Evolutionary conservation across 345 rosid species (phyloP).

Genomic region (Bretschneidera sinensis): DNA sequence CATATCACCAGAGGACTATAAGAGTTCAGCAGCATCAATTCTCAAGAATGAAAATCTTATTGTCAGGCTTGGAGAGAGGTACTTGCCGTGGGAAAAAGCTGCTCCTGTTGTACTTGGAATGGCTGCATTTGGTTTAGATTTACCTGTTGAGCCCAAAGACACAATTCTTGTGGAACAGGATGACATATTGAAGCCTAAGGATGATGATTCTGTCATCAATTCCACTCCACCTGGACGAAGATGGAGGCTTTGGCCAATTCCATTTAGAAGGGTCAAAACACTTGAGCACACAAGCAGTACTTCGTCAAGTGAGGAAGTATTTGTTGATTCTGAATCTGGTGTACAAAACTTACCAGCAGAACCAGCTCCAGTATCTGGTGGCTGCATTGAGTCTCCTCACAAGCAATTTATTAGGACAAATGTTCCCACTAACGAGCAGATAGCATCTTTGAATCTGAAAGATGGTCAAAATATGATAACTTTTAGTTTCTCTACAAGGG

Average conservation of each 20-base stretch:
- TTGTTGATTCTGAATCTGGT: slow-evolving; percentile 72
- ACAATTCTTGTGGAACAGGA: slow-evolving; percentile 56
- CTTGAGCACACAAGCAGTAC: slow-evolving; percentile 55
- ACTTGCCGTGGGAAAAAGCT: slow-evolving; percentile 80
- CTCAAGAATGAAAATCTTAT: slow-evolving; percentile 64
- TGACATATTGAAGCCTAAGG: slow-evolving; percentile 31
- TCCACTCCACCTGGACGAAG: slow-evolving; percentile 54
- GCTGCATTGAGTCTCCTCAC: slow-evolving; percentile 47
- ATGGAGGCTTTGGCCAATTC: slow-evolving; percentile 88
- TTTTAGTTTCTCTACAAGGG: slow-evolving; percentile 84
- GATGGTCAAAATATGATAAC: slow-evolving; percentile 86
- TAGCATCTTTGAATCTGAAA: slow-evolving; percentile 80
- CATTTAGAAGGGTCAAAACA: slow-evolving; percentile 79
- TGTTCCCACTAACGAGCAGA: slow-evolving; percentile 80
- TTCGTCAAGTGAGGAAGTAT: slow-evolving; percentile 67
- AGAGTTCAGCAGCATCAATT: slow-evolving; percentile 46
- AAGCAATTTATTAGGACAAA: slow-evolving; percentile 72
- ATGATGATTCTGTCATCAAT: slow-evolving; percentile 34
- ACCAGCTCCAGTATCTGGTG: slow-evolving; percentile 24
- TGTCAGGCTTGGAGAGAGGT: slow-evolving; percentile 47
- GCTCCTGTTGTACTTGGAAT: slow-evolving; percentile 71
- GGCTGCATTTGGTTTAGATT: slow-evolving; percentile 64
- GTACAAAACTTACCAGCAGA: slow-evolving; percentile 35
- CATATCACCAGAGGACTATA: slow-evolving; percentile 60
- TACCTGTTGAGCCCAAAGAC: slow-evolving; percentile 57